Evolutionary conservation across 306 rosid species (phyloP), one percentile per base, ranked within the genome.

Genomic region (Fragaria nilgerrensis): DNA sequence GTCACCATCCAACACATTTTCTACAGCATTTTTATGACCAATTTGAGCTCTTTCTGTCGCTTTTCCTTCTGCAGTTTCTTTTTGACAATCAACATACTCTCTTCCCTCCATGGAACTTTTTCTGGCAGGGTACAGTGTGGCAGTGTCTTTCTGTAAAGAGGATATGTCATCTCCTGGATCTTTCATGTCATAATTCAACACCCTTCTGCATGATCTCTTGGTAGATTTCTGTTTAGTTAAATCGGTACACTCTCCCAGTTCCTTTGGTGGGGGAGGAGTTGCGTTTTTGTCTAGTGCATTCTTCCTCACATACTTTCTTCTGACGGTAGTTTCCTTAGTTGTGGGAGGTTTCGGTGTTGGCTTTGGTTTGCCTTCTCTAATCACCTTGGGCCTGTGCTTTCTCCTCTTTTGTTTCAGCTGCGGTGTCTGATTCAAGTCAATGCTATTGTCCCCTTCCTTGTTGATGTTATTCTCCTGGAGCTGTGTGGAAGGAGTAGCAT

Each of bases 371-470:
- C 85, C 89, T 89, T 94, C 98, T 45, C 15, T 77, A 73, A 94
- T 77, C 78, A 94, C 98, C 88, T 89, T 94, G 56, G 97, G 97
- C 75, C 97, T 85, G 86, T 92, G 93, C 82, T 85, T 92, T 83
- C 82, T 90, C 74, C 92, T 88, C 77, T 75, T 87, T 65, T 73
- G 80, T 85, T 86, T 92, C 68, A 52, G 83, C 70, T 78, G 86
- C 12, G 90, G 89, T 66, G 86, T 86, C 79, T 72, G 79, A 68
- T 80, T 82, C 66, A 80, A 76, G 73, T 83, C 87, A 19, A 61
- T 65, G 19, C 4, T 70, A 17, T 76, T 72, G 70, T 64, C 76
- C 74, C 78, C 83, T 70, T 73, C 90, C 29, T 75, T 70, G 23
- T 77, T 84, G 16, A 76, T 83, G 68, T 81, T 77, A 67, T 70